Conservation (phyloP, 2,329 filamentous ascomycete species). For the Paraconiothyrium sp. region DNA sequence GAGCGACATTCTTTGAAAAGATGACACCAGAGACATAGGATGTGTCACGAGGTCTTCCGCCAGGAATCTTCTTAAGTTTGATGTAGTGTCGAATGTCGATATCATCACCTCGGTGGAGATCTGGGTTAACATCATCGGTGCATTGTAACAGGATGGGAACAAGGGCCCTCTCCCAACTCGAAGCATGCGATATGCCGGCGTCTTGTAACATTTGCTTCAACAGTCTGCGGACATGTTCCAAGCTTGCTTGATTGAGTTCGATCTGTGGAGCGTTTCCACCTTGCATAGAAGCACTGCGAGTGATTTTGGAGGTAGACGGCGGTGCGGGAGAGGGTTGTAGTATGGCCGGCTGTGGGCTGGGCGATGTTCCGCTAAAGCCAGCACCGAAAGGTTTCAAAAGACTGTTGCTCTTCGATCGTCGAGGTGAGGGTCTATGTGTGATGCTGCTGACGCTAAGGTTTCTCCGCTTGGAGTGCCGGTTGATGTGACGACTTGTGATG, state of each 20-base stretch:
- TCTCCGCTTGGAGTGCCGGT: conserved; percentile 73
- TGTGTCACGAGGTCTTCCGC: conserved; percentile 88
- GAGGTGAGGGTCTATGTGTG: conserved; percentile 76
- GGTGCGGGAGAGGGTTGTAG: conserved; percentile 36
- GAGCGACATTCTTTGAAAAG: conserved; percentile 94
- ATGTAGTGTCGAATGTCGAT: conserved; percentile 98
- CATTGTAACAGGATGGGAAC: conserved; percentile 90
- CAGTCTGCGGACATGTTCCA: conserved; percentile 87
- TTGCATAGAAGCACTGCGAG: conserved; percentile 84
- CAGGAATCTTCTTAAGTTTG: conserved; percentile 95
- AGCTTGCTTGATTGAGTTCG: conserved; percentile 85
- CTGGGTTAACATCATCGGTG: conserved; percentile 92
- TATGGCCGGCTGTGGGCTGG: conserved; percentile 31
- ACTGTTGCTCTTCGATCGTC: conserved; percentile 66
- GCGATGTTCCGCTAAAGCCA: conserved; percentile 44
- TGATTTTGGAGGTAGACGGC: conserved; percentile 50
- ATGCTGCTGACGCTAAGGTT: conserved; percentile 87
- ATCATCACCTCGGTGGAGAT: conserved; percentile 88
- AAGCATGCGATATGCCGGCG: conserved; percentile 73
- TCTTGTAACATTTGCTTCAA: conserved; percentile 85
- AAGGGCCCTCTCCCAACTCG: conserved; percentile 88
- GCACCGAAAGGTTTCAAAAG: conserved; percentile 61
- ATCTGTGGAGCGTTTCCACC: conserved; percentile 77
- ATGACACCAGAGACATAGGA: conserved; percentile 97
- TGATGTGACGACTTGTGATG: conserved; percentile 69